phyloP scores from a whole-genome alignment of 768 basidiomycete genomes.

The Amylocystis lapponica region DNA sequence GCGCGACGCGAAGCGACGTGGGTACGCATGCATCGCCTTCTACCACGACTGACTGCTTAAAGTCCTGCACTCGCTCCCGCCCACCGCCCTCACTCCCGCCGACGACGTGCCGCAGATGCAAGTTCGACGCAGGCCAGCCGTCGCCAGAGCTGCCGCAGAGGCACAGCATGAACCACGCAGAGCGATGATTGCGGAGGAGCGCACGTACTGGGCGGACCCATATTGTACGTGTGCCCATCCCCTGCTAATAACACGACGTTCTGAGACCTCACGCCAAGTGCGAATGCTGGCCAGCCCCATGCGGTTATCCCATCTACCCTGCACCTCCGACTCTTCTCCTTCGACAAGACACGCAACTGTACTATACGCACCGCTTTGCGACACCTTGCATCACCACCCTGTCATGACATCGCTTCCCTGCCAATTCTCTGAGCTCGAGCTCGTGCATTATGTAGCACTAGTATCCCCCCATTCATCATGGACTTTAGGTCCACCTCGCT shows the following conservation, averaged over 20 bases:
- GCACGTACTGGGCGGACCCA: slow-evolving; percentile 67
- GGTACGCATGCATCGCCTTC: slow-evolving; percentile 63
- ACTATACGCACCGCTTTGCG: too few species aligned
- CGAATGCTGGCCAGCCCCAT: slow-evolving; percentile 67
- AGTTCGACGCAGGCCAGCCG: neutral
- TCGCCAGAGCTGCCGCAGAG: slow-evolving; percentile 1
- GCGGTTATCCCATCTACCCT: slow-evolving; percentile 47
- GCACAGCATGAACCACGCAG: slow-evolving; percentile 2
- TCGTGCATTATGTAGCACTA: too few species aligned
- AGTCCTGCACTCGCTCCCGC: slow-evolving; percentile 24
- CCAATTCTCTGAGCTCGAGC: too few species aligned
- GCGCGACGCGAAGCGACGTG: too few species aligned
- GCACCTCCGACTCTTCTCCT: too few species aligned
- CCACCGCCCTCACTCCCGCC: neutral
- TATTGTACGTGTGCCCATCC: slow-evolving; percentile 46
- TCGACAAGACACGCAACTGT: too few species aligned
- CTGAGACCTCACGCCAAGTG: slow-evolving; percentile 37
- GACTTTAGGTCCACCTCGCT: too few species aligned
- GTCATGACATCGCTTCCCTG: too few species aligned
- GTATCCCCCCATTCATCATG: too few species aligned
- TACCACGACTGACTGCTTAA: slow-evolving; percentile 61
- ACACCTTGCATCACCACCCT: too few species aligned
- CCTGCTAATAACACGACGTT: neutral
- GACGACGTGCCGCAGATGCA: slow-evolving; percentile 4
- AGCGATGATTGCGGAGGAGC: slow-evolving; percentile 58